These are phyloP conservation scores for Claviceps fusiformis DNA, from an alignment of 2,329 filamentous ascomycete genomes.

Conservation along the genomic window DNA sequence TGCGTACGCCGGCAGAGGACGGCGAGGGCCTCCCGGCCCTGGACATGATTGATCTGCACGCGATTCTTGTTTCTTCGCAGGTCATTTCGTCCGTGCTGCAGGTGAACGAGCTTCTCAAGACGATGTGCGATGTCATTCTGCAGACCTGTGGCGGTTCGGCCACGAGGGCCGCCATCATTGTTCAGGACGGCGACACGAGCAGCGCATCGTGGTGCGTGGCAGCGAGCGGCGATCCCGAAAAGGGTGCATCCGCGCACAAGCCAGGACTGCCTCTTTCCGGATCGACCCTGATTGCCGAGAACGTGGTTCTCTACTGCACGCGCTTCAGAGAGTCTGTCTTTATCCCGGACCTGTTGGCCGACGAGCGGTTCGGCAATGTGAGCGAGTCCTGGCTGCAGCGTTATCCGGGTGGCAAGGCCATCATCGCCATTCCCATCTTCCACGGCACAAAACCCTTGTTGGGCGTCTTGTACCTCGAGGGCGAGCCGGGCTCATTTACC, in stretches of 20 bases:
- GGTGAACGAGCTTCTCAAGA: slow-evolving; percentile 62
- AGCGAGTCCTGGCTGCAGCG: slow-evolving; percentile 52
- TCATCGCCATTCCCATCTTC: slow-evolving; percentile 68
- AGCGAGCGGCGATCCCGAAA: slow-evolving; percentile 59
- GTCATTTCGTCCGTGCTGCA: slow-evolving; percentile 67
- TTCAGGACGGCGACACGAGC: slow-evolving; percentile 47
- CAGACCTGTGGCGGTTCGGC: slow-evolving; percentile 61
- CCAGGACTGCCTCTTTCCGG: slow-evolving; percentile 50
- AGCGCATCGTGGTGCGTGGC: slow-evolving; percentile 56
- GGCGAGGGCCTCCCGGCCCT: slow-evolving; percentile 55
- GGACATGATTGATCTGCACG: slow-evolving; percentile 72
- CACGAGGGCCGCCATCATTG: slow-evolving; percentile 58
- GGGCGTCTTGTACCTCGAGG: slow-evolving; percentile 64
- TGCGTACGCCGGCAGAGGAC: slow-evolving; percentile 39
- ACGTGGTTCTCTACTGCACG: slow-evolving; percentile 63
- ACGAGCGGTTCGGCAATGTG: slow-evolving; percentile 68
- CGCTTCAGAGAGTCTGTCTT: slow-evolving; percentile 66
- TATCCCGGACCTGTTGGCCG: slow-evolving; percentile 56
- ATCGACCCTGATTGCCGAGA: slow-evolving; percentile 58
- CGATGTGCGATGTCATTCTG: slow-evolving; percentile 70
- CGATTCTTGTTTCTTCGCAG: slow-evolving; percentile 66
- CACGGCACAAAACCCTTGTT: slow-evolving; percentile 58
- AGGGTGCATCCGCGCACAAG: slow-evolving; percentile 51
- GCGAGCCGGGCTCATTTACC: slow-evolving; percentile 62
- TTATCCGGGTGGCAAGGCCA: slow-evolving; percentile 57